Conservation (phyloP, 2,329 filamentous ascomycete species). For the Fusarium sambucinum region DNA sequence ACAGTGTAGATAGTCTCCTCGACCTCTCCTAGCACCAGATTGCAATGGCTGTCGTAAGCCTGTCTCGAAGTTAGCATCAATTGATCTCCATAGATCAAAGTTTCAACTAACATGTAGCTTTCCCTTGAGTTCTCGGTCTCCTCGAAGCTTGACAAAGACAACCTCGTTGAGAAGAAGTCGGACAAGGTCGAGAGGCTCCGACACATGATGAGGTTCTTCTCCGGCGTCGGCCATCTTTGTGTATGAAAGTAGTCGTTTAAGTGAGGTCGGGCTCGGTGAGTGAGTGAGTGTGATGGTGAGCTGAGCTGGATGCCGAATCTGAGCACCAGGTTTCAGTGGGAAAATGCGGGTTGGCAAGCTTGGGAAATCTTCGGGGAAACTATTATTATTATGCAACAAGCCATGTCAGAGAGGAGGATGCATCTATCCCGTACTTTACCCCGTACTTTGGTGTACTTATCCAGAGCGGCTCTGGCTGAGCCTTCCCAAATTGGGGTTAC, state of each 20-base stretch:
- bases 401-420: not conserved
- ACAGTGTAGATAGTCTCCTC: slow-evolving; percentile 97
- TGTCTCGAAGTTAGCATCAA: slow-evolving; percentile 54
- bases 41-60: slow-evolving; percentile 99
- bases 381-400: slow-evolving; percentile 19
- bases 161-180: slow-evolving; percentile 94
- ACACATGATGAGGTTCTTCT: slow-evolving; percentile 77
- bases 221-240: slow-evolving; percentile 83
- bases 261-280: slow-evolving; percentile 9
- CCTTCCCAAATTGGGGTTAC: slow-evolving; percentile 42
- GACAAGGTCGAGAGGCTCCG: slow-evolving; percentile 95
- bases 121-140: slow-evolving; percentile 94
- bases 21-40: slow-evolving; percentile 93
- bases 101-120: slow-evolving; percentile 81
- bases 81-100: not conserved
- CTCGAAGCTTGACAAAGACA: slow-evolving; percentile 96
- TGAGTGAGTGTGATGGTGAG: slow-evolving; percentile 15
- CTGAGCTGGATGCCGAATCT: slow-evolving; percentile 26
- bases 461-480: slow-evolving; percentile 15
- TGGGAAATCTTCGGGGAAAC: slow-evolving; percentile 46
- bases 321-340: slow-evolving; percentile 34
- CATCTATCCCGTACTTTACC: slow-evolving; percentile 25
- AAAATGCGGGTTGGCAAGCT: slow-evolving; percentile 39
- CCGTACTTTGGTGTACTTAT: slow-evolving; percentile 36
- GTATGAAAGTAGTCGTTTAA: not conserved